Conservation (phyloP, 306 rosid species). For the Cicer pinnatifidum region DNA sequence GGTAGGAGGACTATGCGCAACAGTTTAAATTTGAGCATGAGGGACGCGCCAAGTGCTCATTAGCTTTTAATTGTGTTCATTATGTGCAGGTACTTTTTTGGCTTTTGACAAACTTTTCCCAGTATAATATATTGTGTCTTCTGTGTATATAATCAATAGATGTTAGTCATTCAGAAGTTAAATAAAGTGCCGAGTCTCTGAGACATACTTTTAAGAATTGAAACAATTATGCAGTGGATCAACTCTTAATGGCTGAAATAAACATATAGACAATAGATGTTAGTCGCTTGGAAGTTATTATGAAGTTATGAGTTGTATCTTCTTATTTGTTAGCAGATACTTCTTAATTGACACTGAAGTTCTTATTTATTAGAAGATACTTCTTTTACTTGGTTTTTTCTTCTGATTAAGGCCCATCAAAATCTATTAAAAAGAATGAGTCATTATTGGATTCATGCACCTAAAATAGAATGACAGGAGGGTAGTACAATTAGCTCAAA, state of each 20-base stretch:
- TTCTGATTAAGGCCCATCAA: slow-evolving; percentile 6
- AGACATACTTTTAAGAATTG: slow-evolving; percentile 17
- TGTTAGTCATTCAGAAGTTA: not conserved
- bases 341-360: not conserved
- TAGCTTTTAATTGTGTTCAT: slow-evolving; percentile 53
- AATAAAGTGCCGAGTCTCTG: not conserved
- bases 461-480: not conserved
- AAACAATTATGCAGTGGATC: slow-evolving; percentile 9
- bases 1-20: slow-evolving; percentile 96
- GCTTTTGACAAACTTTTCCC: slow-evolving; percentile 23
- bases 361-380: slow-evolving; percentile 4
- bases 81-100: slow-evolving; percentile 54
- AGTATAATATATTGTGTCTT: slow-evolving; percentile 22
- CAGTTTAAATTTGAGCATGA: slow-evolving; percentile 91
- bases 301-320: slow-evolving; percentile 6
- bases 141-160: not conserved
- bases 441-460: not conserved
- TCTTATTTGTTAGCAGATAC: slow-evolving; percentile 5
- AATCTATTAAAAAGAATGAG: slow-evolving; percentile 12
- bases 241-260: slow-evolving; percentile 24
- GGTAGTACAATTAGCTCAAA: slow-evolving; percentile 15
- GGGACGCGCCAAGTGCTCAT: slow-evolving; percentile 75
- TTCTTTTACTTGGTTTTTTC: not conserved
- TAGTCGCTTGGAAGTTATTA: slow-evolving; percentile 14
- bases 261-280: slow-evolving; percentile 5